Conservation (phyloP, 495 filamentous ascomycete genomes). For the Xylaria sp. region DNA sequence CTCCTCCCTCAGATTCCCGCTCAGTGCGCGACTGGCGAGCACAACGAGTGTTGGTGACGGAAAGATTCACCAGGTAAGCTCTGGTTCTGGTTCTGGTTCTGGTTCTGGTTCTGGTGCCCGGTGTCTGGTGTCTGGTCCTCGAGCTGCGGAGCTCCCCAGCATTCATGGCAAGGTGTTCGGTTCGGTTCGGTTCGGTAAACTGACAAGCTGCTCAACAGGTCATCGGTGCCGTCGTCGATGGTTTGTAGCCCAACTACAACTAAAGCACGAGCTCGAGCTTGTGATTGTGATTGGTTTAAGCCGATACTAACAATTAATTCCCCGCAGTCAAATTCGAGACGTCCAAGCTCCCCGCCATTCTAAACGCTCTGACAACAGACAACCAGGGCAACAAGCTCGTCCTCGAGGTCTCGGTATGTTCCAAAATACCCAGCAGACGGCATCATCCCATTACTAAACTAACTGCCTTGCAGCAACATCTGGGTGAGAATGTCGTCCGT, state of each 20-base stretch:
- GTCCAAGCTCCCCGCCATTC: conserved; percentile 93
- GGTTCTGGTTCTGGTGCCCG: conserved; percentile 27
- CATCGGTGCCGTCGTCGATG: conserved; percentile 78
- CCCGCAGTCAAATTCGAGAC: conserved; percentile 85
- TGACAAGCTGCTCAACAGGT: conserved; percentile 54
- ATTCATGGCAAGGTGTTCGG: conserved; percentile 39
- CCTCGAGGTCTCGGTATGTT: conserved; percentile 93
- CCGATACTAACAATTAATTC: not conserved
- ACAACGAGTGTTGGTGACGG: conserved; percentile 66
- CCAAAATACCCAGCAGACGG: conserved; percentile 30
- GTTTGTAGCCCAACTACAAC: conserved; percentile 54
- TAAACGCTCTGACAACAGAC: conserved; percentile 90
- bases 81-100: conserved; percentile 4
- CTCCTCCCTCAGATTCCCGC: conserved; percentile 65
- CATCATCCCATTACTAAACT: conserved; percentile 51
- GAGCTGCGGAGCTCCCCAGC: conserved; percentile 11
- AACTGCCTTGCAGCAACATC: conserved; percentile 81
- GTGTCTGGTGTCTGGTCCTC: conserved; percentile 16
- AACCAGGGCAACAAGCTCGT: conserved; percentile 95
- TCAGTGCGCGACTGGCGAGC: conserved; percentile 73
- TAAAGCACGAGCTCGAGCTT: too few species aligned
- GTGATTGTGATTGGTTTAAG: too few species aligned
- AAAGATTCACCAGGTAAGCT: conserved; percentile 81
- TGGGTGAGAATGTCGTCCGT: conserved; percentile 98
- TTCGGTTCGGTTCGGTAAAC: too few species aligned